A percentile compares a stretch with the other conserved stretches of the same genome.
Conservation (phyloP, 495 filamentous ascomycete species). For the Margaritispora aquatica region DNA sequence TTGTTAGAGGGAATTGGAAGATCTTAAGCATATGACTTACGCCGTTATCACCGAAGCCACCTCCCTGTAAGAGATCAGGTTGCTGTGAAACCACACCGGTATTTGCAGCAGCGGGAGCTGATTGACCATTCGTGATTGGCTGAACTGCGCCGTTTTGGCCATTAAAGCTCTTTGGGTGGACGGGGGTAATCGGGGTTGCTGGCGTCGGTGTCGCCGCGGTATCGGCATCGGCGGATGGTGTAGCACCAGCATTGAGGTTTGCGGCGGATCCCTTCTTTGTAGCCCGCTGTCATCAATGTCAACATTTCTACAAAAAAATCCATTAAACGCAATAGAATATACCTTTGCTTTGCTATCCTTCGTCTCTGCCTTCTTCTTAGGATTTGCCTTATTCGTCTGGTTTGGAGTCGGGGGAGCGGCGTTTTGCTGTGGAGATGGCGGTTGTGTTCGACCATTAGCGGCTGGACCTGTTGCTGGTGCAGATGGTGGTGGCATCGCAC, state of each 20-base stretch:
- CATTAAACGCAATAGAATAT: slow-evolving; percentile 32
- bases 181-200: slow-evolving; percentile 81
- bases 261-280: slow-evolving; percentile 66
- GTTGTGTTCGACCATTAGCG: slow-evolving; percentile 56
- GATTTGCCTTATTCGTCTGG: slow-evolving; percentile 67
- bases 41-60: slow-evolving; percentile 6
- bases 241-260: slow-evolving; percentile 48
- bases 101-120: slow-evolving; percentile 33
- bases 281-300: slow-evolving; percentile 41
- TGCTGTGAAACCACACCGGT: slow-evolving; percentile 42
- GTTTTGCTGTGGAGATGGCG: slow-evolving; percentile 71
- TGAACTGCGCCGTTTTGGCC: slow-evolving; percentile 46
- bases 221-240: slow-evolving; percentile 63
- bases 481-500: slow-evolving; percentile 85
- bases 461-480: slow-evolving; percentile 58
- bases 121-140: slow-evolving; percentile 38
- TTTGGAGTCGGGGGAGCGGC: slow-evolving; percentile 85
- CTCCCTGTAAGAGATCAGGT: slow-evolving; percentile 32
- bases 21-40: slow-evolving; percentile 12
- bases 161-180: slow-evolving; percentile 58
- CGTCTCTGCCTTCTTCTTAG: slow-evolving; percentile 74
- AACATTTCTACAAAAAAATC: slow-evolving; percentile 25
- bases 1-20: background rate
- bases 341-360: slow-evolving; percentile 73
- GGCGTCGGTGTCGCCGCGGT: slow-evolving; percentile 73